These are phyloP conservation scores for Pseudogymnoascus sp. DNA, from an alignment of 2,329 filamentous ascomycete genomes.

Conservation along the genomic window DNA sequence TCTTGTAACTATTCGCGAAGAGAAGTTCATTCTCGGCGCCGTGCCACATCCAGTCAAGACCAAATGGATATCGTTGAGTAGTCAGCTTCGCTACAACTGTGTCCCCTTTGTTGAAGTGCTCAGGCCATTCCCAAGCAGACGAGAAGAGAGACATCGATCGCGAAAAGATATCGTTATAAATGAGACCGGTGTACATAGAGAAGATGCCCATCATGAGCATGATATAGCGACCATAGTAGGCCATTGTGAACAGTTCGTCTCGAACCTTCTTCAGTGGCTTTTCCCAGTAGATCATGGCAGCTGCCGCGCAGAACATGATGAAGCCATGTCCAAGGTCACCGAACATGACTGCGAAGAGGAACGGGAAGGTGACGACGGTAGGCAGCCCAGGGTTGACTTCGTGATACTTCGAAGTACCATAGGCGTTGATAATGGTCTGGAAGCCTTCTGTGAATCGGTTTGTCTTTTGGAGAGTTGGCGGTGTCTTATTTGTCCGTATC, in stretches of 20 bases:
- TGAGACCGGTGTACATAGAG: conserved; percentile 91
- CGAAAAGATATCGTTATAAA: conserved; percentile 97
- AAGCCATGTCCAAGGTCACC: conserved; percentile 91
- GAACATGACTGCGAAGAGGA: conserved; percentile 99
- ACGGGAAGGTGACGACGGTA: conserved; percentile 97
- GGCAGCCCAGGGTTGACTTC: conserved; percentile 95
- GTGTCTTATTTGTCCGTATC: conserved; percentile 93
- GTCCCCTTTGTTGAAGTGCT: conserved; percentile 57
- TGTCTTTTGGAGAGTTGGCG: conserved; percentile 93
- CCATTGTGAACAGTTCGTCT: conserved; percentile 95
- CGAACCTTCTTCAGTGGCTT: conserved; percentile 83
- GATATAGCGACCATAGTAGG: conserved; percentile 97
- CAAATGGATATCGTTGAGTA: conserved; percentile 83
- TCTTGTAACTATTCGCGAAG: conserved; percentile 98
- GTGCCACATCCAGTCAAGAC: conserved; percentile 94
- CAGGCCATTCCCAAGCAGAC: conserved; percentile 81
- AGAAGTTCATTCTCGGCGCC: conserved; percentile 89
- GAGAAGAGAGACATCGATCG: conserved; percentile 82
- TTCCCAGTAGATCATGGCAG: conserved; percentile 96
- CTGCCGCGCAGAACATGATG: conserved; percentile 76
- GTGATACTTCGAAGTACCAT: conserved; percentile 93
- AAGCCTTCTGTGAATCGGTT: conserved; percentile 98
- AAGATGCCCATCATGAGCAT: conserved; percentile 97
- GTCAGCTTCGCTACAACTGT: conserved; percentile 61
- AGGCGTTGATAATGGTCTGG: conserved; percentile 98